Base-by-base conservation (phyloP, 1,284 basidiomycete species). In the Tylopilus orsonianus region DNA sequence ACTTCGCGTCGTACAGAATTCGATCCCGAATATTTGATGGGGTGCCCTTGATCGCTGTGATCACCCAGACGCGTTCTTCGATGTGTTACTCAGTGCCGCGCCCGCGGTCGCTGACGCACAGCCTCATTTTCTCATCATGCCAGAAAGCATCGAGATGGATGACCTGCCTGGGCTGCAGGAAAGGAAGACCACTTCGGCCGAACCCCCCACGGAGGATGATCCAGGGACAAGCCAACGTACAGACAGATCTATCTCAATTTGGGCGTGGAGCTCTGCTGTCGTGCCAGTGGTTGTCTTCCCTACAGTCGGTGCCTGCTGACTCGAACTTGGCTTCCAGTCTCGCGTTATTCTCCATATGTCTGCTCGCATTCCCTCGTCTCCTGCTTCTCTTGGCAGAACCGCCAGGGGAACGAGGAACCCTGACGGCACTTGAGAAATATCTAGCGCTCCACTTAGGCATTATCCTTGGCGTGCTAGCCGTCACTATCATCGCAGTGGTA, bases 381-480 rank as follows among this genome's bases (percentile, higher is more conserved):
- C 67, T 87, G 26, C 74, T 87, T 41, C 85, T 87, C 61, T 62
- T 83, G 37, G 71, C 81, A n/a, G 74, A 77, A 52, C 63, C 67
- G 8, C 56, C 63, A 10, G 71, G 73, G 18, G 66, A 68, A n/a
- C 67, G 78, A 37, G 66, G 65, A 32, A 55, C 61, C 12, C 73
- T 88, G 42, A 87, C 86, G 6, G 68, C 80, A 2, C 71, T 90
- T 32, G 87, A 90, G 59, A 69, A 73, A 19, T 89, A 83, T 64
- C 74, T 90, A 33, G 71, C 80, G 5, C 62, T 78, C 20, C 81
- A 87, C 38, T 73, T 82, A 46, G 85, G 81, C 4, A 74, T 89
- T 41, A 68, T 81, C 56, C 71, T 87, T 5, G 67, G 71, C 32
- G 76, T 77, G 3, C 58, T 83, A 6, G 73, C 81, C 4, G 34